phyloP scores from a whole-genome alignment of 2,329 filamentous ascomycete genomes.

The Xylariaceae sp. region DNA sequence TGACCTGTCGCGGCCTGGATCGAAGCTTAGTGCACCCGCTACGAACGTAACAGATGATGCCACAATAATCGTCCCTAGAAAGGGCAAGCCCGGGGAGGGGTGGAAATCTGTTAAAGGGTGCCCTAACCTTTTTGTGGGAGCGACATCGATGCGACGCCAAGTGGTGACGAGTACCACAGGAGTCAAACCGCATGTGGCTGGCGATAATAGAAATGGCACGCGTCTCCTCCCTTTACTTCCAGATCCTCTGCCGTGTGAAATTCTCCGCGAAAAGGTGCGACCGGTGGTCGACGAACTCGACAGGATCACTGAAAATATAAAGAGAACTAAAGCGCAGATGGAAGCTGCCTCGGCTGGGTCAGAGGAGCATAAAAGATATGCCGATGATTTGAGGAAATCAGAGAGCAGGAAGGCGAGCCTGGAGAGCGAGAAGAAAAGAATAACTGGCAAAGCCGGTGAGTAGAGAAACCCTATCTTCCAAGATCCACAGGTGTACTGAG shows the following conservation, averaged over 20 bases:
- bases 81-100: background rate
- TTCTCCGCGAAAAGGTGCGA: conserved; percentile 24
- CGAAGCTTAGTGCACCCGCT: background rate
- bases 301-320: conserved; percentile 9
- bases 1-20: background rate
- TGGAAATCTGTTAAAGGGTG: conserved; percentile 25
- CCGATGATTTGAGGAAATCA: conserved; percentile 18
- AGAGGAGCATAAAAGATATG: conserved; percentile 11
- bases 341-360: conserved; percentile 8
- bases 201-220: conserved; percentile 24
- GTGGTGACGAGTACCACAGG: conserved; percentile 13
- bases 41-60: background rate
- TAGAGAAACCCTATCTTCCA: background rate
- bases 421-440: conserved; percentile 20
- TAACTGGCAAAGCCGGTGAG: conserved; percentile 24
- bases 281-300: conserved; percentile 22
- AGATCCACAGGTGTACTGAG: conserved; percentile 10
- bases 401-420: conserved; percentile 15
- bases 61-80: background rate
- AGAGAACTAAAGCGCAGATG: conserved; percentile 3
- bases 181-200: conserved; percentile 28
- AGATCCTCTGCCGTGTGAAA: conserved; percentile 23
- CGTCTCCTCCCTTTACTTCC: conserved; percentile 16
- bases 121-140: conserved; percentile 23
- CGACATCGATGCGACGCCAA: conserved; percentile 15